Evolutionary conservation across 2,329 filamentous ascomycete species (phyloP).

Genomic region (Aspergillus eucalypticola): DNA sequence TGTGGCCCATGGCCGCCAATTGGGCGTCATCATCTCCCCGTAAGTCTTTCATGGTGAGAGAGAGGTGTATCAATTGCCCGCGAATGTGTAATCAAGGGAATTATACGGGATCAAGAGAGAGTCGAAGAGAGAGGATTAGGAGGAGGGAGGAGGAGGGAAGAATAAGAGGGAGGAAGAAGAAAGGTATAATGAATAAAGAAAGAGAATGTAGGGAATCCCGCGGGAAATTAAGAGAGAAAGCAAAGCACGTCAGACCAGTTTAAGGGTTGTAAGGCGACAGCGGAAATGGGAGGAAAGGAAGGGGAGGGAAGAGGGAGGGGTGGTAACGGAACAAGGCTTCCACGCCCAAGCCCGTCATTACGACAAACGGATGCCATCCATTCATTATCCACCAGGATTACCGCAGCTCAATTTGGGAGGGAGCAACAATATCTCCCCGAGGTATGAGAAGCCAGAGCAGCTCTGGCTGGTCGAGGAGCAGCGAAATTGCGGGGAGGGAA

Average conservation of each 20-base stretch:
- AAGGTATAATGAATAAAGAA: not conserved
- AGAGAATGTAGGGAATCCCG: not conserved
- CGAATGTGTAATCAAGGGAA: not conserved
- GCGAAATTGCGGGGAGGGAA: constrained; percentile 3
- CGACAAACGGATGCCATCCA: not conserved
- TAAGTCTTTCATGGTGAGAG: constrained; percentile 19
- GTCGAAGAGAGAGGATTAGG: not conserved
- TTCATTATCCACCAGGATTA: not conserved
- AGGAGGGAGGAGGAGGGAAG: not conserved
- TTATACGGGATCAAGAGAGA: not conserved
- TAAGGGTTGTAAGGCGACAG: not conserved
- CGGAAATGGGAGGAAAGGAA: not conserved
- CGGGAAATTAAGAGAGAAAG: constrained; percentile 5
- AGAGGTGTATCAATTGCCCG: constrained; percentile 10
- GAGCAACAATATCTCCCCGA: not conserved
- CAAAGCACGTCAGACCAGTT: not conserved
- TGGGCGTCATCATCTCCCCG: constrained; percentile 49
- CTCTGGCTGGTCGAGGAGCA: not conserved
- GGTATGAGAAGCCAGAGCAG: not conserved
- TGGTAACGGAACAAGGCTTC: not conserved
- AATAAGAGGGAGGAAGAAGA: not conserved
- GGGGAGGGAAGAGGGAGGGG: not conserved
- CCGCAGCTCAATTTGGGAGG: not conserved
- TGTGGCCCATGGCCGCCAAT: constrained; percentile 58
- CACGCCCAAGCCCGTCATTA: not conserved